These are phyloP conservation scores for Eutrema salsugineum DNA, from an alignment of 441 rosid genomes.

Conservation along the genomic window DNA sequence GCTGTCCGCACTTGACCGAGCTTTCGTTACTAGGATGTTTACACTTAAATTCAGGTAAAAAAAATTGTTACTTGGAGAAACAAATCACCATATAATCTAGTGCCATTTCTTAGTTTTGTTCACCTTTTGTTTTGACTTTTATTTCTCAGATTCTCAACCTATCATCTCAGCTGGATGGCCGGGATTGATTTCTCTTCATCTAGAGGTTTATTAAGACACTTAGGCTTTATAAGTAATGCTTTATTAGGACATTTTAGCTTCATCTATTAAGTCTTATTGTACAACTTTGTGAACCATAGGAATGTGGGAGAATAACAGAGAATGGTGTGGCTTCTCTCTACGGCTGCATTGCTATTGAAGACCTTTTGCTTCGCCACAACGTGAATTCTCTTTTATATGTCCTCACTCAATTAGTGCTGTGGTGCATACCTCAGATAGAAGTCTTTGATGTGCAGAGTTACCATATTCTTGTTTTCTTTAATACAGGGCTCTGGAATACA, in stretches of 20 bases:
- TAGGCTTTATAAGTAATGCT: background rate
- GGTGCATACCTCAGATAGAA: background rate
- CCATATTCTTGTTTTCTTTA: background rate
- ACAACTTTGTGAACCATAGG: too few relatives aligned
- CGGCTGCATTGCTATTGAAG: constrained; percentile 63
- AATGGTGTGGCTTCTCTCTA: constrained; percentile 56
- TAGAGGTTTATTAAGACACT: constrained; percentile 52
- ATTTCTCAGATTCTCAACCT: constrained; percentile 48
- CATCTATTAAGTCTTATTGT: too few relatives aligned
- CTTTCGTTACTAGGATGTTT: constrained; percentile 63
- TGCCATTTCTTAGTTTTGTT: background rate
- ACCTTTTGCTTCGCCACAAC: constrained; percentile 73
- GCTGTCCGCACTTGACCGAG: constrained; percentile 51
- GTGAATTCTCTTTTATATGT: constrained; percentile 39
- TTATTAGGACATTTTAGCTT: too few relatives aligned
- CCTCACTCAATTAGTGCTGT: background rate
- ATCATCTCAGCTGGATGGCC: constrained; percentile 80
- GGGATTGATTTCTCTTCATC: constrained; percentile 59
- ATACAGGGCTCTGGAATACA: constrained; percentile 65
- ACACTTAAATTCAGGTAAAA: constrained; percentile 55
- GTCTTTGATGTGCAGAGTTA: background rate
- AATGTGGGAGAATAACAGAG: constrained; percentile 63
- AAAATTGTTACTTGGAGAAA: background rate
- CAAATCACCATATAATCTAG: background rate
- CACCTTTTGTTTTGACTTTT: constrained; percentile 9